Conservation (phyloP, 1,284 basidiomycete species). For the Porogramme epimiltina region DNA sequence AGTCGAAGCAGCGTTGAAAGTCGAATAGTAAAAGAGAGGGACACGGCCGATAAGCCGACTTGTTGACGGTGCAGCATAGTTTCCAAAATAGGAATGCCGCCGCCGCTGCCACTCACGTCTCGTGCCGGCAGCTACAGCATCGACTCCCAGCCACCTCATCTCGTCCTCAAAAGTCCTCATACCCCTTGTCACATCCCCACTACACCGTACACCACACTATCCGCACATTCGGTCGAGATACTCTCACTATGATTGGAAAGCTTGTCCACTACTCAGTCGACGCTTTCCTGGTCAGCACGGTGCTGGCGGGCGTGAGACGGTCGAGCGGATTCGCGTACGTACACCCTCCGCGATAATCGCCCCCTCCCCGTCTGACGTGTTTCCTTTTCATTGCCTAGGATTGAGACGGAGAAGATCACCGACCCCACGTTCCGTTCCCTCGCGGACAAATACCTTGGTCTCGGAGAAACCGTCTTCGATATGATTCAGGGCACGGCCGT, state of each 20-base stretch:
- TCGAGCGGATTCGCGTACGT: constrained; percentile 88
- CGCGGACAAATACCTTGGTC: constrained; percentile 80
- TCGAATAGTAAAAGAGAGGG: too few species aligned
- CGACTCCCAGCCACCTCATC: background rate
- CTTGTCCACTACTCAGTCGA: constrained; percentile 86
- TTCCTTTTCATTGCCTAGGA: constrained; percentile 41
- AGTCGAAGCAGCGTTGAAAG: too few species aligned
- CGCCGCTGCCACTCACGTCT: constrained; percentile 9
- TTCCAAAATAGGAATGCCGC: too few species aligned
- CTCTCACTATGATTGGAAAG: constrained; percentile 58
- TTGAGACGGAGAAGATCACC: constrained; percentile 67
- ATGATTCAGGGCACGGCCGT: constrained; percentile 79
- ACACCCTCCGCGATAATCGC: background rate
- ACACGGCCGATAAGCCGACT: too few species aligned
- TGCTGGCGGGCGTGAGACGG: constrained; percentile 90
- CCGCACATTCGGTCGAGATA: background rate
- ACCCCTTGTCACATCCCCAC: background rate
- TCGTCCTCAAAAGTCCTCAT: background rate
- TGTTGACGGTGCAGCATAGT: too few species aligned
- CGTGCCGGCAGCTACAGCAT: constrained; percentile 18
- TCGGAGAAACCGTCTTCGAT: constrained; percentile 91
- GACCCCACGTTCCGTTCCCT: constrained; percentile 77
- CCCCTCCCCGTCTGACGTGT: background rate
- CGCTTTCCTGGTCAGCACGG: constrained; percentile 84
- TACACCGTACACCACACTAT: background rate